A percentile compares a stretch with the other conserved stretches of the same genome.
Conservation (phyloP, 495 filamentous ascomycete species). For the Staphylotrichum tortipilum region DNA sequence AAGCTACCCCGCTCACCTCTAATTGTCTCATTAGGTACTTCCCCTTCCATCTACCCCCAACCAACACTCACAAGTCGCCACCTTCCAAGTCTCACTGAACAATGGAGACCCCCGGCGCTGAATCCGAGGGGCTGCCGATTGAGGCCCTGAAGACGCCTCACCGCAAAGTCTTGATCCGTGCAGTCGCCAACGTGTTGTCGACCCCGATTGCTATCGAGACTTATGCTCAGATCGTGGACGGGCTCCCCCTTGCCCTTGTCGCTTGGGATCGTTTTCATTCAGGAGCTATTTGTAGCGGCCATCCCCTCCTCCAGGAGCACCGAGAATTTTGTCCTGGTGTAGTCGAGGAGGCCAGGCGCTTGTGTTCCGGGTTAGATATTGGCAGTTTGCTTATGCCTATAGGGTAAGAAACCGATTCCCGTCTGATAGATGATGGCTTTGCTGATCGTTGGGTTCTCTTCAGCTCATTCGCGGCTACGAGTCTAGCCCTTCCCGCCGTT, state of each 20-base stretch:
- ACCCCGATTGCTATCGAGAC: conserved; percentile 17
- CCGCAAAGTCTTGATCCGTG: background rate
- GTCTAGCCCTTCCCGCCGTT: background rate
- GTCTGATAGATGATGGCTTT: background rate
- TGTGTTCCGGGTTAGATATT: background rate
- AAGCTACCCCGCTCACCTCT: too few species aligned
- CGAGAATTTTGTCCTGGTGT: conserved; percentile 9
- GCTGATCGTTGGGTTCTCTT: background rate
- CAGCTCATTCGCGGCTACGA: background rate
- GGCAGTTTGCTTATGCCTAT: background rate
- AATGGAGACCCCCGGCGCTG: too few species aligned
- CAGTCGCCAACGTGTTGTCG: conserved; percentile 6
- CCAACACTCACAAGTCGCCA: too few species aligned
- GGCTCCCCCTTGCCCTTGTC: conserved; percentile 15
- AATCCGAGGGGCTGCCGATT: too few species aligned
- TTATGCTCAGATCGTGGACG: conserved; percentile 24
- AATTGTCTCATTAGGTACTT: too few species aligned
- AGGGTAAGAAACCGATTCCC: background rate
- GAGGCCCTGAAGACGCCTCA: background rate
- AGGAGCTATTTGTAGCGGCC: background rate
- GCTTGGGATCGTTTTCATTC: background rate
- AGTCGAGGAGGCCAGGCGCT: background rate
- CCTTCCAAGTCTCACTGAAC: too few species aligned
- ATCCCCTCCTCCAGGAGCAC: conserved; percentile 8
- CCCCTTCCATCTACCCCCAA: too few species aligned